Evolutionary conservation across 2,329 filamentous ascomycete species (phyloP), one percentile per base, ranked within the genome.

Genomic region (Talaromyces sp.): DNA sequence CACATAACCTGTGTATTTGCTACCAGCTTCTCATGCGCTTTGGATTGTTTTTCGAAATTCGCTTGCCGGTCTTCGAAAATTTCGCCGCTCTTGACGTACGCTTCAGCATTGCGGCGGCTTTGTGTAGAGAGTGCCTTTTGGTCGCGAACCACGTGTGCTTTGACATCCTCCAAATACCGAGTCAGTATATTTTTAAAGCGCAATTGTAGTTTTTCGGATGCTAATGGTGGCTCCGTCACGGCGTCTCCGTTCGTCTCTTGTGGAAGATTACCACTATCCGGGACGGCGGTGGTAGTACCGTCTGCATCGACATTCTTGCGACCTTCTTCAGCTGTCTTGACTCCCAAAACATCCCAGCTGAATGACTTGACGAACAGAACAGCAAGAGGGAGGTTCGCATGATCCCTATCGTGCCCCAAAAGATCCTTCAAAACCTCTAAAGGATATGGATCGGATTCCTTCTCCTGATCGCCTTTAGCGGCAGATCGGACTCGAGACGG

Each of bases 341-440:
- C 84, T 2, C 94, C 94, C 13, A 99, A 77, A 36, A 97, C 84
- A 75, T 99, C 95, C 92, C 93, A 99, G 62, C 89, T 88, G 67
- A 97, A 99, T 17, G 89, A 87, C 76, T 97, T 99, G 64, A 96
- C 92, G 69, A 99, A 99, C 13, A 96, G 83, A 53, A 97, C 94
- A 5, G 97, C 88, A 46, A 99, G 78, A 1, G 94, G 91, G 43
- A 99, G 77, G 69, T 97, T 99, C 57, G 85, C 80, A 69, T 97
- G 94, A 65, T 99, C 93, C 57, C 91, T 85, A 71, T 99, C 94
- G 69, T 97, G 88, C 7, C 92, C 91, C 15, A 99, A 82, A 63
- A 99, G 83, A 70, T 99, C 95, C 76, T 99, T 99, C 40, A 99
- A 78, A n/a, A 97, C 93, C 72, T 99, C 94, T 19, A 99, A 80